phyloP scores from a whole-genome alignment of 305 asterid species.

The Rubia balearica region DNA sequence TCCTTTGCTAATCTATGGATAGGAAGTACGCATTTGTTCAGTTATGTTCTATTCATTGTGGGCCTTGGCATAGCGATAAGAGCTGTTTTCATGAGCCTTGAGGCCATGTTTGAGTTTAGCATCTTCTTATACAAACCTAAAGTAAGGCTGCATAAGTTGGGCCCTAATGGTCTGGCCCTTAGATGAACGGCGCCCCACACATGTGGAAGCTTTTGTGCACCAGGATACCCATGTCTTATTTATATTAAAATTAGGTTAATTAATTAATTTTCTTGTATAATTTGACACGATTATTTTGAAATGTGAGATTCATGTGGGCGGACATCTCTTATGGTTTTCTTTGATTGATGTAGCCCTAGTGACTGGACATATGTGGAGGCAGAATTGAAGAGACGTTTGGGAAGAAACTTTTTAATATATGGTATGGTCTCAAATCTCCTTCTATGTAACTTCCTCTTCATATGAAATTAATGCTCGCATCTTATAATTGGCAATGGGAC shows the following conservation, averaged over 20 bases:
- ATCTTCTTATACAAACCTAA: neutral
- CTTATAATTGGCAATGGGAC: slow-evolving; percentile 2
- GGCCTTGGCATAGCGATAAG: neutral
- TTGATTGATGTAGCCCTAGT: slow-evolving; percentile 59
- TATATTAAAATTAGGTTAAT: neutral
- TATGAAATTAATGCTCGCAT: slow-evolving; percentile 1
- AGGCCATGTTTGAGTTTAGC: neutral
- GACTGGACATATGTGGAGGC: slow-evolving; percentile 90
- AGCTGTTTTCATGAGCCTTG: too few relatives aligned
- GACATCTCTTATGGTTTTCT: slow-evolving; percentile 21
- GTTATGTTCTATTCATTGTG: neutral
- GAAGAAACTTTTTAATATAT: slow-evolving; percentile 57
- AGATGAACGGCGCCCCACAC: too few relatives aligned
- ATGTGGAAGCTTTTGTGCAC: neutral
- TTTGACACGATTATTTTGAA: neutral
- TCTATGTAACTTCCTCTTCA: slow-evolving; percentile 9
- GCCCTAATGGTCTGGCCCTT: neutral
- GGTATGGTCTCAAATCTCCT: slow-evolving; percentile 36
- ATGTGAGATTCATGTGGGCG: neutral
- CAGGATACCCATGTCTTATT: neutral
- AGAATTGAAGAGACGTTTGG: slow-evolving; percentile 75
- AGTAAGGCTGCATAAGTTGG: neutral
- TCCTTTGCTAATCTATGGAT: neutral
- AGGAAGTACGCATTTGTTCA: neutral
- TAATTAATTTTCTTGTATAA: neutral